These are phyloP conservation scores for Rhodotorula sp. DNA, from an alignment of 1,284 basidiomycete species.

Conservation along the genomic window DNA sequence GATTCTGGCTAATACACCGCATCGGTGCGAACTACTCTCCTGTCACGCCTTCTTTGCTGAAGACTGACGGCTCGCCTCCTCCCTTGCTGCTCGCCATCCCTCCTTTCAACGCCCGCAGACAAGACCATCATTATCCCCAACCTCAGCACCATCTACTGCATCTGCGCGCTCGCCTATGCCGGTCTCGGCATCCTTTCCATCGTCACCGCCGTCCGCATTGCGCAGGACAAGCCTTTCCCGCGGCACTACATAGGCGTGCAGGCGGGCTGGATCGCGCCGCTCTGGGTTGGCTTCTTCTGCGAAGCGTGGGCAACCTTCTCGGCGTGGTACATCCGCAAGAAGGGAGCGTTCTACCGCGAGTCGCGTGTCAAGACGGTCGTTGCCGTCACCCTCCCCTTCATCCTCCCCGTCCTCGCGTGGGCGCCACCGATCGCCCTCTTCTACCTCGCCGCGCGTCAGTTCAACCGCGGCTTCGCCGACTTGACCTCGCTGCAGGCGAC, in stretches of 20 bases:
- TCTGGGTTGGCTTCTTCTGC: conserved; percentile 22
- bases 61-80: too few species aligned
- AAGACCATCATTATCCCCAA: conserved; percentile 28
- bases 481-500: not conserved
- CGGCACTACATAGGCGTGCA: conserved; percentile 4
- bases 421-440: conserved; percentile 14
- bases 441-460: conserved; percentile 1
- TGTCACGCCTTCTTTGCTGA: too few species aligned
- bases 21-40: conserved; percentile 9
- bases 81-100: too few species aligned
- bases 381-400: conserved; percentile 16
- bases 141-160: conserved; percentile 1
- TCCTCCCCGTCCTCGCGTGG: conserved; percentile 13
- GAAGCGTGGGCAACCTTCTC: conserved; percentile 28
- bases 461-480: conserved; percentile 9
- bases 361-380: conserved; percentile 8
- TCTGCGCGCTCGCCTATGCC: conserved; percentile 25
- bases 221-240: not conserved
- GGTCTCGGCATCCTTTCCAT: conserved; percentile 15
- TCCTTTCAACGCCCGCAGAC: not conserved
- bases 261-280: conserved; percentile 9
- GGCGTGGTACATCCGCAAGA: conserved; percentile 28
- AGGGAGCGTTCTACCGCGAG: conserved; percentile 15
- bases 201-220: conserved; percentile 12
- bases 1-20: conserved; percentile 32